Conservation (phyloP, 2,329 filamentous ascomycete genomes). For the Sporothrix pseudoabietina region DNA sequence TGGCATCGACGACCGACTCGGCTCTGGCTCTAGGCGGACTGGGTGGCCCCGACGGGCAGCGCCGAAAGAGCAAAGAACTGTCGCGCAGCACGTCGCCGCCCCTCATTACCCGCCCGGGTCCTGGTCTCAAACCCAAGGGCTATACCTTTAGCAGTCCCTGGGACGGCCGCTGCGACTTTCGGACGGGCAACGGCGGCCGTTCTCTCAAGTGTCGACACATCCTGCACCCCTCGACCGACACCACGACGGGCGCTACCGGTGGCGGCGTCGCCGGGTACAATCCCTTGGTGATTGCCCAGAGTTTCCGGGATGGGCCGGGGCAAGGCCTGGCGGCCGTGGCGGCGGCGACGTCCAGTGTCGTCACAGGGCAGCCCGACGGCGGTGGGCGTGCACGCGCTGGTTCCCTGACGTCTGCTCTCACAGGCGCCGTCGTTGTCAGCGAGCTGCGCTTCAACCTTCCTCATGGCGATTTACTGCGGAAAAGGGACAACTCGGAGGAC, state of each 20-base stretch:
- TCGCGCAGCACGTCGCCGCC: not conserved
- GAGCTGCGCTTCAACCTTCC: constrained; percentile 91
- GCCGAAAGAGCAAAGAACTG: not conserved
- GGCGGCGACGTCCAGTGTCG: constrained; percentile 14
- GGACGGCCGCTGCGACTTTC: constrained; percentile 84
- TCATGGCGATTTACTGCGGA: constrained; percentile 51
- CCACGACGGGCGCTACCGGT: constrained; percentile 25
- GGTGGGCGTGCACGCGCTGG: constrained; percentile 34
- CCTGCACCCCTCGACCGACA: constrained; percentile 44
- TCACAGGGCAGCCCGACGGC: not conserved
- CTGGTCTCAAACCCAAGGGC: constrained; percentile 57
- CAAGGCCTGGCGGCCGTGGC: constrained; percentile 36
- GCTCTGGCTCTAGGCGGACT: not conserved
- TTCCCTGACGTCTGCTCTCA: constrained; percentile 39
- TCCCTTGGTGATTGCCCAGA: constrained; percentile 47
- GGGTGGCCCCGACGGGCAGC: constrained; percentile 42
- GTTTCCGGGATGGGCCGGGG: constrained; percentile 36
- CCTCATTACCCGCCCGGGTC: constrained; percentile 13
- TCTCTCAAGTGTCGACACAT: constrained; percentile 74
- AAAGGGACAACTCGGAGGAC: not conserved
- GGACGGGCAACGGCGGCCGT: constrained; percentile 73
- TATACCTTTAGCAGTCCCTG: constrained; percentile 85
- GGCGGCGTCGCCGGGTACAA: constrained; percentile 45
- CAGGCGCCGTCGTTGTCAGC: constrained; percentile 60
- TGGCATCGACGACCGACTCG: constrained; percentile 37